Evolutionary conservation across 148 eudicot species (phyloP).

Genomic region (Fagopyrum homotropicum): DNA sequence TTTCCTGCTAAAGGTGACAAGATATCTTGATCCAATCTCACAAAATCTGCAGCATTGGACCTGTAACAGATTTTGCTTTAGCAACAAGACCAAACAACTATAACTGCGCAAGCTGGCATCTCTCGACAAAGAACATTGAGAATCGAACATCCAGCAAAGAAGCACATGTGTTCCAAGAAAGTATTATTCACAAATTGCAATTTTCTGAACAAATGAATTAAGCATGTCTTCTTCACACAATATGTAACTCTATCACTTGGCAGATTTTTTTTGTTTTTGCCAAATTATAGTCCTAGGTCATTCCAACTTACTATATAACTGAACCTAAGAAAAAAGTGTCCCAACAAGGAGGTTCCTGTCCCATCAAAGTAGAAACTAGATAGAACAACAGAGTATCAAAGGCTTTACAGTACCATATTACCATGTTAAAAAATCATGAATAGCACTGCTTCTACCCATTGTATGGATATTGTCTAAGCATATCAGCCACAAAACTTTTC

Average conservation of each 20-base stretch:
- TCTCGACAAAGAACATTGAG: background rate
- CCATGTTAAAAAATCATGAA: background rate
- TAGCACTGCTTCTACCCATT: background rate
- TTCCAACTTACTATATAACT: background rate
- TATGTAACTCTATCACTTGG: background rate
- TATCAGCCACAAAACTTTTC: background rate
- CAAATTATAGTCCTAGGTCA: background rate
- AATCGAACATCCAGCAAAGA: background rate
- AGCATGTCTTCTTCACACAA: background rate
- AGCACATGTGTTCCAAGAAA: background rate
- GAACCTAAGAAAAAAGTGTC: background rate
- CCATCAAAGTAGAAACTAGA: background rate
- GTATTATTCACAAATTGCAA: background rate
- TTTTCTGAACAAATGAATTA: background rate
- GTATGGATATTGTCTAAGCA: background rate
- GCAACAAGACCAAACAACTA: conserved; percentile 13
- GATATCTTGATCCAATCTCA: conserved; percentile 86
- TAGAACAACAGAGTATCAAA: background rate
- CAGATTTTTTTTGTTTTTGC: background rate
- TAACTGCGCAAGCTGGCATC: background rate
- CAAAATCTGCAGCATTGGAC: conserved; percentile 55
- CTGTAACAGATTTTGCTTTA: conserved; percentile 43
- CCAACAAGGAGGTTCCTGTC: background rate
- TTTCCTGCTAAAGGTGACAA: conserved; percentile 94
- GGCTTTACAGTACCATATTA: background rate